Conservation (phyloP, 768 basidiomycete species). For the Mycena galericulata region DNA sequence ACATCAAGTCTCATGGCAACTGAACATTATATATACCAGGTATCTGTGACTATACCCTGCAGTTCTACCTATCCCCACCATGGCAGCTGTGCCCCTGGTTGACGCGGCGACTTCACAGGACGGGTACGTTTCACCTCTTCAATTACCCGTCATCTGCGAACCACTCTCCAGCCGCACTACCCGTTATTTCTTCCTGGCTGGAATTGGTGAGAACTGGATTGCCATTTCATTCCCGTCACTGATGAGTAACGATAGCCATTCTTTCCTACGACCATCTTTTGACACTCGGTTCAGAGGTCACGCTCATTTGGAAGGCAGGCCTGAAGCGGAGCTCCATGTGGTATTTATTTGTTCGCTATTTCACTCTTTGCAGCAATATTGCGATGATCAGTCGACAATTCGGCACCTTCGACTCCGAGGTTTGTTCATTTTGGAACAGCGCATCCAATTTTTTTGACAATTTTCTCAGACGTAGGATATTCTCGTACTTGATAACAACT, state of each 20-base stretch:
- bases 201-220: too few species aligned
- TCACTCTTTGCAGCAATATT: constrained; percentile 1
- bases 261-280: background rate
- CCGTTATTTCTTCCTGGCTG: too few species aligned
- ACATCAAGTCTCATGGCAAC: too few species aligned
- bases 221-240: background rate
- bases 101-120: too few species aligned
- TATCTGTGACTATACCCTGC: too few species aligned
- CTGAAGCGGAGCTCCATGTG: background rate
- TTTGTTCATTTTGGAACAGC: background rate
- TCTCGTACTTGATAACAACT: background rate
- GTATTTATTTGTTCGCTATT: constrained; percentile 6
- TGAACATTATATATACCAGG: too few species aligned
- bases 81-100: too few species aligned
- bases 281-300: background rate
- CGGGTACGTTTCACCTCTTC: too few species aligned
- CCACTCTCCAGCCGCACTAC: too few species aligned
- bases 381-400: background rate
- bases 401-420: background rate
- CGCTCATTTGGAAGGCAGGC: background rate
- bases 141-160: too few species aligned
- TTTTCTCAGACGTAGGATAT: background rate
- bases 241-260: background rate
- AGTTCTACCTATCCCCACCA: too few species aligned
- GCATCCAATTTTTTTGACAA: background rate